phyloP scores from a whole-genome alignment of 176 grass and related monocot species.

The Triticum turgidum region DNA sequence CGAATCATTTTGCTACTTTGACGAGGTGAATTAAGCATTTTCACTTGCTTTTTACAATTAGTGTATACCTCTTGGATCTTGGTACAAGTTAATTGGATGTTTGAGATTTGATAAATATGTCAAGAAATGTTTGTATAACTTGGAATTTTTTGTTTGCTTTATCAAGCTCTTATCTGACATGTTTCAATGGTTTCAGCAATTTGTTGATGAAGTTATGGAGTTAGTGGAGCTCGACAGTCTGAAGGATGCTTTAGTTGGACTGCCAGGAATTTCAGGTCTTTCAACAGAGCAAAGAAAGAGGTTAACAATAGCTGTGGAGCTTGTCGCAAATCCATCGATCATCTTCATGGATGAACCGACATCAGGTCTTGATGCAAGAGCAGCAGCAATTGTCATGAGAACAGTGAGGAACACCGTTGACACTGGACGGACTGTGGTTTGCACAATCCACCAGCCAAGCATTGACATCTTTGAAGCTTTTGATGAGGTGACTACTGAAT shows the following conservation, averaged over 20 bases:
- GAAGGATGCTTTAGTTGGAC: conserved; percentile 84
- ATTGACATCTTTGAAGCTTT: conserved; percentile 99
- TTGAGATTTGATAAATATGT: conserved; percentile 9
- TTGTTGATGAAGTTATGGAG: conserved; percentile 98
- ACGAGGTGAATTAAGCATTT: neutral
- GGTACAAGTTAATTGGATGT: neutral
- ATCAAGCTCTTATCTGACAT: neutral
- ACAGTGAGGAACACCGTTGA: conserved; percentile 98
- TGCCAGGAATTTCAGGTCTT: conserved; percentile 90
- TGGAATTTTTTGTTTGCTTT: neutral
- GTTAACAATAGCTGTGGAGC: conserved; percentile 95
- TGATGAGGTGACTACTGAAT: conserved; percentile 63
- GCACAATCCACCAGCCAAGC: conserved; percentile 98
- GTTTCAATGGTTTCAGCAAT: conserved; percentile 62
- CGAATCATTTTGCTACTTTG: conserved; percentile 1
- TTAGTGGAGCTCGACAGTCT: conserved; percentile 85
- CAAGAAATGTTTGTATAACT: neutral
- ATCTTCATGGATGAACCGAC: conserved; percentile 99
- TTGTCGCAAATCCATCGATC: conserved; percentile 95
- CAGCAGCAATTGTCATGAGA: conserved; percentile 98
- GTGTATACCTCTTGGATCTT: neutral
- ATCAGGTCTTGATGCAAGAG: conserved; percentile 98
- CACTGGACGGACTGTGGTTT: conserved; percentile 94
- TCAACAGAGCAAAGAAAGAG: conserved; percentile 96
- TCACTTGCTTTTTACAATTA: conserved; percentile 1